phyloP scores from a whole-genome alignment of 2,329 filamentous ascomycete genomes.

The Claviceps capensis region DNA sequence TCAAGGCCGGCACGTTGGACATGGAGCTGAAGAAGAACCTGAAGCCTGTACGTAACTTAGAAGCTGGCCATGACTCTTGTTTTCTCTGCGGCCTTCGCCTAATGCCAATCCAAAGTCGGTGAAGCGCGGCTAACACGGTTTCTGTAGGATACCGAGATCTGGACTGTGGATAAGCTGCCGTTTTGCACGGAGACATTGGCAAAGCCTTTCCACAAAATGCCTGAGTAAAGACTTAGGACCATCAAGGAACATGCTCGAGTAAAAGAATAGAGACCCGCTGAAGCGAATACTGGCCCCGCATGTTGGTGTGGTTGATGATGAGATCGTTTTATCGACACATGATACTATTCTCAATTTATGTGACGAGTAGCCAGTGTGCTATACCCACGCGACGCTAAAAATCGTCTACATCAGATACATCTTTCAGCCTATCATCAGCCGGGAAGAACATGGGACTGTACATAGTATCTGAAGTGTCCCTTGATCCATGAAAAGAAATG shows the following conservation, averaged over 20 bases:
- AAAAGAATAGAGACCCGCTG: no score
- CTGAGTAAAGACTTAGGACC: conserved; percentile 27
- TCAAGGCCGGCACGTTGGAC: conserved; percentile 54
- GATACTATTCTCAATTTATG: no score
- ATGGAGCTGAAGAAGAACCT: conserved; percentile 52
- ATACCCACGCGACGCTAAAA: no score
- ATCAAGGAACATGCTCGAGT: no score
- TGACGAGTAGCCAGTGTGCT: not conserved
- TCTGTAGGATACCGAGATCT: conserved; percentile 51
- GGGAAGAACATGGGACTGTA: not conserved
- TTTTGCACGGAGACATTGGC: conserved; percentile 54
- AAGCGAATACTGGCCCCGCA: not conserved
- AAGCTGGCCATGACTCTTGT: no score
- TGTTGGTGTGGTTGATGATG: not conserved
- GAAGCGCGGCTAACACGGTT: not conserved
- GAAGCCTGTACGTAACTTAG: conserved; percentile 39
- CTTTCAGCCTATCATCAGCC: no score
- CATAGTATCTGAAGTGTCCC: not conserved
- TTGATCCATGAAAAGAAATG: not conserved
- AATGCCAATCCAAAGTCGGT: no score
- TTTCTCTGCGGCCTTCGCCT: not conserved
- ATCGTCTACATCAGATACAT: no score
- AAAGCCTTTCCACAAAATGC: conserved; percentile 52
- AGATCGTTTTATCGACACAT: not conserved
- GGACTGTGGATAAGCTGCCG: conserved; percentile 54